Base-by-base conservation (phyloP, 306 rosid species). In the Corylus americana region DNA sequence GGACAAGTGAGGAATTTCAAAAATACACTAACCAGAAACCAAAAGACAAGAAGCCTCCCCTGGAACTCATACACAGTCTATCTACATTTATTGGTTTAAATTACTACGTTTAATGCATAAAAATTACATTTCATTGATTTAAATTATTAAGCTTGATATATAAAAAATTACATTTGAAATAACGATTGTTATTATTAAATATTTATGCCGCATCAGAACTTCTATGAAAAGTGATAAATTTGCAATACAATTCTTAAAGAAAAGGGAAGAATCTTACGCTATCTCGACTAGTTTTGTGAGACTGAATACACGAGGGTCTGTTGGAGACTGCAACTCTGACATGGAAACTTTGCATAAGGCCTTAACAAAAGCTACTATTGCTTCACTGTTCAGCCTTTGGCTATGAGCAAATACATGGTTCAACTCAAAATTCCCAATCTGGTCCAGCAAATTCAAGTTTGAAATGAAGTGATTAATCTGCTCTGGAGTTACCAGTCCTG, bases 381-480 rank as follows among this genome's bases (percentile, higher is more conserved):
- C 96, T 84, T 96, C 99, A 78, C 99, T 93, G 85, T 93, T 96
- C 90, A 96, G 84, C 88, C 96, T 90, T 90, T 96, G 99, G 83
- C 99, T 96, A 86, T 91, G 94, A 58, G 99, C 98, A 89, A 96
- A 96, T 22, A 96, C 98, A 73, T 96, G 99, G 86, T 96, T 96
- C 89, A 96, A 86, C 91, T 91, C 99, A 85, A 96, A 93, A 83
- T 86, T 91, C 75, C 99, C 99, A 71, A 96, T 91, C 86, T 96
- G 99, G 45, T 96, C 98, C 83, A 96, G 89, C 76, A 96, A 89
- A 93, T 96, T 90, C 89, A 96, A 85, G 85, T 96, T 96, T 70
- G 90, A 87, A 77, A 96, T 96, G 80, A 96, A 93, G 84, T 86
- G 85, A 83, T 86, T 88, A 37, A 96, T 96, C 88, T 96, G 97